Evolutionary conservation across 2,329 filamentous ascomycete genomes (phyloP), one percentile per base, ranked within the genome.

Genomic region (Pleurostoma richardsiae): DNA sequence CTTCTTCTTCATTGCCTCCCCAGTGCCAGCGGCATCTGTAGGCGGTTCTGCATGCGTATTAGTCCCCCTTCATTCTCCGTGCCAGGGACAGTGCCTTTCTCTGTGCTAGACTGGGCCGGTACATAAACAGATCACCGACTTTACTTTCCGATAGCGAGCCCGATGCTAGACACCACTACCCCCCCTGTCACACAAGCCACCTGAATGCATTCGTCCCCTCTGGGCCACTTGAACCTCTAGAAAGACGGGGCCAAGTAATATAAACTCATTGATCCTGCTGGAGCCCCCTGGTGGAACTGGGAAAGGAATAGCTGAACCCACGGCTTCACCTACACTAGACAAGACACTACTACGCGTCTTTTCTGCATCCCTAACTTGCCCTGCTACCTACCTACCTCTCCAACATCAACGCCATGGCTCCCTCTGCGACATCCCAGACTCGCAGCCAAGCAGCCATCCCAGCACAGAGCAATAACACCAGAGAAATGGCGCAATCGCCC

Each of bases 401-500:
- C n/a, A n/a, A 41, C 39, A n/a, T 4, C 43, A 7, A 33, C 40
- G 8, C 43, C 30, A 52, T 52, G 50, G 45, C 45, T 40, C 47
- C 50, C 44, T 45, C 47, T 33, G 52, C 51, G 44, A 49, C 51
- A 30, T 54, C 57, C 41, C 52, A 54, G 43, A 49, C 56, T 44
- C 53, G 41, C 43, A 44, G 43, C 29, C 47, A 43, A 46, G 46
- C 45, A 51, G 47, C 45, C 42, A 26, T 46, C 38, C 42, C 49
- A 42, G 43, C 48, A 40, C 41, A 48, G 43, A 47, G 49, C 49
- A 49, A 52, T 54, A 60, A 47, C 48, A 54, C 45, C 43, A 49
- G 45, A 41, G 42, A 52, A 49, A 70, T 71, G 67, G 59, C 64
- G 49, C 67, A 65, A 50, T 69, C 70, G 57, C 64, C 67, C 45